Percentiles rank a stretch among this genome's conserved stretches.
These are phyloP conservation scores for Antrodiella citrinella DNA, from an alignment of 768 basidiomycete species.

Conservation along the genomic window DNA sequence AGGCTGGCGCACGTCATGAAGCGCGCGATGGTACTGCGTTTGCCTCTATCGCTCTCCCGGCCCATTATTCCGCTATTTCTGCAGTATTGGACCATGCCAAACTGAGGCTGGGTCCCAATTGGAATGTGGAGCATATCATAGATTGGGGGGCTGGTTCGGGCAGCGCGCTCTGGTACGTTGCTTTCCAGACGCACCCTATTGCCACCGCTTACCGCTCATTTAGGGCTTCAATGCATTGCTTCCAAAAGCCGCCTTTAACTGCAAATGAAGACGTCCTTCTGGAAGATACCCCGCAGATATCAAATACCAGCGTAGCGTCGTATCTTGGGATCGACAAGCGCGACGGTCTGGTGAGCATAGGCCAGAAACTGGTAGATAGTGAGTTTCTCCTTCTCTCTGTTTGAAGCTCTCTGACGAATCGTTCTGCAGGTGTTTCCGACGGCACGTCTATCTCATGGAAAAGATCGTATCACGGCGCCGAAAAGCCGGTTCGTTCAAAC, in stretches of 20 bases:
- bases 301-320: slow-evolving; percentile 43
- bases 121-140: slow-evolving; percentile 51
- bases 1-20: slow-evolving; percentile 49
- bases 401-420: too few species aligned
- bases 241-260: slow-evolving; percentile 34
- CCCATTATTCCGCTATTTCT: slow-evolving; percentile 74
- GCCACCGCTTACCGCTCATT: slow-evolving; percentile 7
- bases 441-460: slow-evolving; percentile 42
- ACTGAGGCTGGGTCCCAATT: slow-evolving; percentile 54
- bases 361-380: slow-evolving; percentile 56
- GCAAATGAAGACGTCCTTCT: slow-evolving; percentile 12
- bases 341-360: slow-evolving; percentile 59
- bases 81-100: slow-evolving; percentile 67
- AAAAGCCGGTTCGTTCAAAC: slow-evolving; percentile 31
- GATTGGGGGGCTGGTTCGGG: slow-evolving; percentile 86
- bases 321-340: slow-evolving; percentile 79
- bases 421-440: slow-evolving; percentile 38
- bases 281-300: slow-evolving; percentile 27
- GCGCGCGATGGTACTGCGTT: slow-evolving; percentile 78
- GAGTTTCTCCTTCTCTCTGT: slow-evolving; percentile 14
- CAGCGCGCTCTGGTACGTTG: slow-evolving; percentile 67
- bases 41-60: slow-evolving; percentile 76
- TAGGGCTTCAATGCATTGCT: slow-evolving; percentile 64
- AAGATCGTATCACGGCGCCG: slow-evolving; percentile 45
- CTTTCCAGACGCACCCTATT: slow-evolving; percentile 4